phyloP scores from a whole-genome alignment of 2,329 filamentous ascomycete genomes.

The Fusarium fujikuroi region DNA sequence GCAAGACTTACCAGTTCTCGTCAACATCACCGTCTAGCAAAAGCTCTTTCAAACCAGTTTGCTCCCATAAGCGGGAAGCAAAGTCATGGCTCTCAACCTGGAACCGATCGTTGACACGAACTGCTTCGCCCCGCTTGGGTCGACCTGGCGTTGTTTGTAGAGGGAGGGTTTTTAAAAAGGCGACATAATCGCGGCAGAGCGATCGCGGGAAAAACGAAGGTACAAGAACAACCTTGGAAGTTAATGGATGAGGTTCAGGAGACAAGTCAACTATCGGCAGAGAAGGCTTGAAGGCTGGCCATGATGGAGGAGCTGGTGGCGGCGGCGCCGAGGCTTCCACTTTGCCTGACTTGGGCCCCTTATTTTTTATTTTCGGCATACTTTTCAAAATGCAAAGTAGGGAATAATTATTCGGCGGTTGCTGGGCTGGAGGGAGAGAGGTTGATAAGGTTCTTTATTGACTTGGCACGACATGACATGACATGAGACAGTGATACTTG shows the following conservation, averaged over 20 bases:
- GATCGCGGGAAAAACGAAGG: conserved; percentile 78
- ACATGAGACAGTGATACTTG: background rate
- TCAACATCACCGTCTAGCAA: conserved; percentile 54
- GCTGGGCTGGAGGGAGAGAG: background rate
- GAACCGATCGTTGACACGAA: conserved; percentile 89
- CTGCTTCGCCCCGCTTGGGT: conserved; percentile 82
- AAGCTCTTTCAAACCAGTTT: conserved; percentile 77
- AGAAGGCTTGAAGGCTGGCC: conserved; percentile 77
- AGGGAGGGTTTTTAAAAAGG: conserved; percentile 75
- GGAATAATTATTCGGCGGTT: background rate
- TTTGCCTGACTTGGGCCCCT: conserved; percentile 44
- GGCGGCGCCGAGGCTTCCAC: conserved; percentile 33
- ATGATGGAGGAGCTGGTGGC: conserved; percentile 57
- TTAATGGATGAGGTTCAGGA: conserved; percentile 62
- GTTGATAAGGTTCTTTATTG: background rate
- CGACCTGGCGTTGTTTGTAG: conserved; percentile 81
- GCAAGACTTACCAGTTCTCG: conserved; percentile 57
- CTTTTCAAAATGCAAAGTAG: background rate
- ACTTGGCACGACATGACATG: background rate
- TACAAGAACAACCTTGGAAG: conserved; percentile 76
- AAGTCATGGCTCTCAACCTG: conserved; percentile 82
- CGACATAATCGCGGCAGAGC: conserved; percentile 80
- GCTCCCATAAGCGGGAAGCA: conserved; percentile 78
- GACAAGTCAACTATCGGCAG: conserved; percentile 72
- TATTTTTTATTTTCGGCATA: conserved; percentile 50